Evolutionary conservation across 2,329 filamentous ascomycete genomes (phyloP).

Genomic region (Fusarium equiseti): DNA sequence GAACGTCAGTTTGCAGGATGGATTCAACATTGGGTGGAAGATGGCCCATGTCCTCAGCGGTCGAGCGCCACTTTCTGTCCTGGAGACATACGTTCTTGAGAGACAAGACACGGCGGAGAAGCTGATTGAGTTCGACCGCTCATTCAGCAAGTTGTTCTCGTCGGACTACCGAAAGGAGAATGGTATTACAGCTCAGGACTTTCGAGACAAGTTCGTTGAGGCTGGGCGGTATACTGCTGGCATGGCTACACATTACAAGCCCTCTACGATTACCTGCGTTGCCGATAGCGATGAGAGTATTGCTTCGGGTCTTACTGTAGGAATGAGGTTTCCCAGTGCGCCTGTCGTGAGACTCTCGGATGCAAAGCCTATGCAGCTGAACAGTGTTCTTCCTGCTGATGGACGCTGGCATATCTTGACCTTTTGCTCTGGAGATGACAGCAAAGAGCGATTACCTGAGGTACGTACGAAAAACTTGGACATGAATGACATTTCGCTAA

Average conservation of each 20-base stretch:
- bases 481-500: rapidly evolving
- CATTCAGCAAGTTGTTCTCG: slow-evolving; percentile 40
- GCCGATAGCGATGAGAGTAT: background rate
- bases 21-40: slow-evolving; percentile 67
- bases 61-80: slow-evolving; percentile 17
- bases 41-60: slow-evolving; percentile 58
- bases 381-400: slow-evolving; percentile 24
- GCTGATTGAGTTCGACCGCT: slow-evolving; percentile 60
- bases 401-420: slow-evolving; percentile 40
- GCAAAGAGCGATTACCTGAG: background rate
- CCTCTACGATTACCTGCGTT: slow-evolving; percentile 9
- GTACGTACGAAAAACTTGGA: background rate
- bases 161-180: slow-evolving; percentile 27
- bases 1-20: slow-evolving; percentile 78
- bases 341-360: slow-evolving; percentile 34
- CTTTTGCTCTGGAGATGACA: slow-evolving; percentile 11
- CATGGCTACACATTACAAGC: slow-evolving; percentile 21
- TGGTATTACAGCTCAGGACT: slow-evolving; percentile 5
- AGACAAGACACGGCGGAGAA: slow-evolving; percentile 60
- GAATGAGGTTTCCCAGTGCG: slow-evolving; percentile 41
- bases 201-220: slow-evolving; percentile 39
- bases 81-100: slow-evolving; percentile 65
- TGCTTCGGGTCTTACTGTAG: slow-evolving; percentile 10
- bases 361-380: slow-evolving; percentile 36
- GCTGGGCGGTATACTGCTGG: slow-evolving; percentile 41